Evolutionary conservation across 768 basidiomycete genomes (phyloP).

Genomic region (Macrolepiota dolichaula): DNA sequence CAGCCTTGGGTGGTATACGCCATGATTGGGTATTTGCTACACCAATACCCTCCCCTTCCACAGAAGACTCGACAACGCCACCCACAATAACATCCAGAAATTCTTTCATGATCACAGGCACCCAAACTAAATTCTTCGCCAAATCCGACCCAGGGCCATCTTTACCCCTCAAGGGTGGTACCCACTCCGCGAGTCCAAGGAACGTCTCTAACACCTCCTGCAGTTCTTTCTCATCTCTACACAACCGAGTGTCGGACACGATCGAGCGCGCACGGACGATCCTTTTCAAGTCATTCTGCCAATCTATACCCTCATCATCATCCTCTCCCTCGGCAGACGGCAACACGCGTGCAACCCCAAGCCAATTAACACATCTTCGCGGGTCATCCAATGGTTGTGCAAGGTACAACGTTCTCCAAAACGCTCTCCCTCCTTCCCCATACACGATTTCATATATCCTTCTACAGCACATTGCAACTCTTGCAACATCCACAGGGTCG

Average conservation of each 20-base stretch:
- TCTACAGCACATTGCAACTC: conserved; percentile 48
- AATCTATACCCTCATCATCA: conserved; percentile 37
- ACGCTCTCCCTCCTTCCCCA: conserved; percentile 23
- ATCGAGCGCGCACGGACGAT: conserved; percentile 53
- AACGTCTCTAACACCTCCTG: conserved; percentile 42
- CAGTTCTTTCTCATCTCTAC: conserved; percentile 38
- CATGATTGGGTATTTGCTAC: background rate
- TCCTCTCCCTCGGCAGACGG: conserved; percentile 17
- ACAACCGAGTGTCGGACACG: conserved; percentile 29
- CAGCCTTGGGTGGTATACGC: background rate
- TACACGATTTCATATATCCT: conserved; percentile 11
- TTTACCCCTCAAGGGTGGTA: conserved; percentile 32
- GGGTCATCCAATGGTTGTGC: conserved; percentile 63
- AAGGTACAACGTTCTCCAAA: conserved; percentile 71
- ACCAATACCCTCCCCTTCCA: no score
- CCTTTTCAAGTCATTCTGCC: conserved; percentile 52
- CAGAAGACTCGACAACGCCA: background rate
- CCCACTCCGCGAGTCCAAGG: conserved; percentile 41
- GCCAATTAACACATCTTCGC: conserved; percentile 36
- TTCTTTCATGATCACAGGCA: conserved; percentile 36
- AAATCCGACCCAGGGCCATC: conserved; percentile 21
- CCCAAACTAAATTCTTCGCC: conserved; percentile 54
- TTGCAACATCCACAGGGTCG: conserved; percentile 60
- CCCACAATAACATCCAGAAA: conserved; percentile 39
- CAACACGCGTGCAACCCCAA: background rate